Evolutionary conservation across 352 stramenopile genomes (phyloP), one percentile per base, ranked within the genome.

Genomic region (Blastocystis sp.): DNA sequence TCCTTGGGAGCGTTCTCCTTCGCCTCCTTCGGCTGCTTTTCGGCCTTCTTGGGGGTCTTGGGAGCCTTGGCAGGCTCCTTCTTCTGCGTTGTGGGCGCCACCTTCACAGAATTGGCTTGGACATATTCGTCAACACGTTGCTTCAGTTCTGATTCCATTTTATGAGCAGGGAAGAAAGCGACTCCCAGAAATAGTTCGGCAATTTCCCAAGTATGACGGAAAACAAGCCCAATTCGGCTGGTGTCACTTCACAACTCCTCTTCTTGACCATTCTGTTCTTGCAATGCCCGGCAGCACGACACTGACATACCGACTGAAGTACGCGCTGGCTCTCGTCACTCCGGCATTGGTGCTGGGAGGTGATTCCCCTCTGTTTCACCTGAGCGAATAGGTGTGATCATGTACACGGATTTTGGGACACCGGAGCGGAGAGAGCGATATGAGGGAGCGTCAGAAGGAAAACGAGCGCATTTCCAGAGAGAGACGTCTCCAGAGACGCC

Each of bases 91-190:
- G n/a, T 52, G 23, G 45, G 59, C 59, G 62, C 65, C 38, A 87
- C 28, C 52, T 87, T 87, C n/a, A 77, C 62, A n/a, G 77, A 87
- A 52, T 87, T 87, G n/a, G 62, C 67, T 78, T 87, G 53, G 41
- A 87, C 71, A 78, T 87, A 87, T 10, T 70, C 52, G 9, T 59
- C n/a, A n/a, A 87, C 77, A 87, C 40, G 45, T 52, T 87, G 34
- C 52, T 87, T 87, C 65, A 87, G 38, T n/a, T 87, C 77, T 5
- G 3, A 38, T 41, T 87, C 77, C 77, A 87, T 87, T 7, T 56
- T 56, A 60, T 5, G 17, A 80, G 53, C 14, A 80, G 5, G 10
- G 34, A 81, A 65, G 64, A 10, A 0, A 11, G 10, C 7, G 41
- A 21, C 9, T 17, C 21, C 52, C 3, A 34, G 28, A 34, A 34